Evolutionary conservation across 768 basidiomycete genomes (phyloP).

Genomic region (Panaeolus papilionaceus): DNA sequence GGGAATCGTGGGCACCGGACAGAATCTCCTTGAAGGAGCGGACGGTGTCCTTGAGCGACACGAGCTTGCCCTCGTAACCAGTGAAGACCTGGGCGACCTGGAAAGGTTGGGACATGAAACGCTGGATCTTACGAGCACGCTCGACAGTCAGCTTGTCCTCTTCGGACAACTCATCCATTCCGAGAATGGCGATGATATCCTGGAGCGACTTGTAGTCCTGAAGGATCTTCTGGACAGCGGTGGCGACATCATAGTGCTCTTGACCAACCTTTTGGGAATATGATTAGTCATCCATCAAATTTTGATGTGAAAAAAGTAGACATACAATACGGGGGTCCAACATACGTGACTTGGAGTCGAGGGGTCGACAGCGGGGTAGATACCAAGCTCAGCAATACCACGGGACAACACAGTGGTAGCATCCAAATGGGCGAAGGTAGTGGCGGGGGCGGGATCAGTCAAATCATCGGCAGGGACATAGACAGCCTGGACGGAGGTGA

Average conservation of each 20-base stretch:
- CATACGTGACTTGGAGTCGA: constrained; percentile 99
- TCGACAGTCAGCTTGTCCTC: constrained; percentile 99
- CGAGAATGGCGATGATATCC: constrained; percentile 99
- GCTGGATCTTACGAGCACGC: constrained; percentile 97
- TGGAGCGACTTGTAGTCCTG: constrained; percentile 97
- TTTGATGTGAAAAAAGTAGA: constrained; percentile 18
- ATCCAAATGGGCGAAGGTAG: constrained; percentile 99
- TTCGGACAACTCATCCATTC: constrained; percentile 99
- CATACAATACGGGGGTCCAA: constrained; percentile 97
- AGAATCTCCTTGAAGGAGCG: constrained; percentile 99
- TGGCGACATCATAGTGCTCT: constrained; percentile 97
- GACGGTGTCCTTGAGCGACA: constrained; percentile 94
- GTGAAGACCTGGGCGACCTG: constrained; percentile 99
- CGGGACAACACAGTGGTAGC: constrained; percentile 99
- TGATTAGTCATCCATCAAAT: constrained; percentile 11
- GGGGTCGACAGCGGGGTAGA: constrained; percentile 99
- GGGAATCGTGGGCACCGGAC: constrained; percentile 81
- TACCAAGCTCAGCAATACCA: constrained; percentile 98
- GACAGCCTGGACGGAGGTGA: constrained; percentile 99
- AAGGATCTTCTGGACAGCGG: constrained; percentile 96
- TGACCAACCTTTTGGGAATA: constrained; percentile 62
- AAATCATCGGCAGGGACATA: constrained; percentile 99
- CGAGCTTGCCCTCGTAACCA: constrained; percentile 97
- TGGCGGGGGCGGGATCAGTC: constrained; percentile 99
- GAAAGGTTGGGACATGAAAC: constrained; percentile 99